Percentiles rank a stretch among this genome's conserved stretches.
These are phyloP conservation scores for Euptelea pleiosperma DNA, from an alignment of 164 flowering plant genomes.

Conservation along the genomic window DNA sequence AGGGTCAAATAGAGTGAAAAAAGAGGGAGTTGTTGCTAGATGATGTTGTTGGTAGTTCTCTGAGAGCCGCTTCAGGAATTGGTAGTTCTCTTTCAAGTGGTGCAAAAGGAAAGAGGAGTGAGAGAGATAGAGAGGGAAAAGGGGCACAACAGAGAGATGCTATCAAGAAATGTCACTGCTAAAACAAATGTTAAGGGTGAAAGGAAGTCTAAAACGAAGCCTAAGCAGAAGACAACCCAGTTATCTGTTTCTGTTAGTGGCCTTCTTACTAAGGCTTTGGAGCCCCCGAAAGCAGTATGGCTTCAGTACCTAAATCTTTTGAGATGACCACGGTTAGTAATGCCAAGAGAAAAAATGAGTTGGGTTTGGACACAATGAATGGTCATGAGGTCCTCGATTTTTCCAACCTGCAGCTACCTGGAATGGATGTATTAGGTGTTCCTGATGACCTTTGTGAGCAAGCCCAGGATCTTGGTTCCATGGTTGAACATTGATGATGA, in stretches of 20 bases:
- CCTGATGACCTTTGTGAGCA: constrained; percentile 58
- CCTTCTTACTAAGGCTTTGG: constrained; percentile 50
- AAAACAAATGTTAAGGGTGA: constrained; percentile 58
- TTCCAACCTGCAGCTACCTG: constrained; percentile 50
- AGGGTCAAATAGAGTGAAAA: constrained; percentile 56
- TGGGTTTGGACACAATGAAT: too few relatives aligned
- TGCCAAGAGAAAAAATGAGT: too few relatives aligned
- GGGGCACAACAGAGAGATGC: constrained; percentile 47
- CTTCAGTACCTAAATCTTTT: too few relatives aligned
- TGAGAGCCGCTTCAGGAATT: constrained; percentile 34
- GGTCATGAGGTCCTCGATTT: constrained; percentile 53
- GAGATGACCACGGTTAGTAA: too few relatives aligned
- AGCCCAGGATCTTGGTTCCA: too few relatives aligned
- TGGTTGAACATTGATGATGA: too few relatives aligned
- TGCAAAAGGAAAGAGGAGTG: constrained; percentile 80
- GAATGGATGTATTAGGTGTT: too few relatives aligned
- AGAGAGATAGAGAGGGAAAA: too few relatives aligned
- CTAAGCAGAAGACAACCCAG: too few relatives aligned
- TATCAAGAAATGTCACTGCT: constrained; percentile 44
- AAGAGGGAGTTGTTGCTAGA: constrained; percentile 68
- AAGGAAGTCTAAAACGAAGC: too few relatives aligned
- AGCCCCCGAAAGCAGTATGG: constrained; percentile 36
- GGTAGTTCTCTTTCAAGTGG: constrained; percentile 55
- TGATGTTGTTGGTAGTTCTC: constrained; percentile 58
- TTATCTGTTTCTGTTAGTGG: constrained; percentile 63